Conservation (phyloP, 2,329 filamentous ascomycete genomes). For the Pseudocercospora musae region DNA sequence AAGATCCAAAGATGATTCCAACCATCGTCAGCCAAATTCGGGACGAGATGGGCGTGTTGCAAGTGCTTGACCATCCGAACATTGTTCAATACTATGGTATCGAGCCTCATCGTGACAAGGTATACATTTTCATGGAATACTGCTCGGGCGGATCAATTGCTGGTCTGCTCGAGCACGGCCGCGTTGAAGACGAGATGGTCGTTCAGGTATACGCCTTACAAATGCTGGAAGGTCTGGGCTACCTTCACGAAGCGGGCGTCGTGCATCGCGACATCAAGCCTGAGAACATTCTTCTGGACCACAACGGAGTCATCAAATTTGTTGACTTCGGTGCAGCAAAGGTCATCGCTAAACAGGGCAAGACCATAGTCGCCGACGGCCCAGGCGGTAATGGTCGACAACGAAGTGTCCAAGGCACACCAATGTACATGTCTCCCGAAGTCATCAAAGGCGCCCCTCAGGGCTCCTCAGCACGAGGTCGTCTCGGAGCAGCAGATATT, state of each 20-base stretch:
- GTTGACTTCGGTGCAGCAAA: conserved; percentile 98
- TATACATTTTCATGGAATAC: conserved; percentile 99
- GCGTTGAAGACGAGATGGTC: conserved; percentile 96
- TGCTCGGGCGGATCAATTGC: conserved; percentile 93
- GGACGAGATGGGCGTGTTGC: conserved; percentile 94
- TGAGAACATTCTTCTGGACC: conserved; percentile 92
- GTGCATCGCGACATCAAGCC: conserved; percentile 97
- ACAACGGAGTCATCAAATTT: conserved; percentile 98
- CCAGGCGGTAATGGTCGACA: conserved; percentile 36
- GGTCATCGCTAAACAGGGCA: conserved; percentile 89
- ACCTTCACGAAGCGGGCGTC: conserved; percentile 87
- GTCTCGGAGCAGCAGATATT: conserved; percentile 84
- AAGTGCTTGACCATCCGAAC: conserved; percentile 94
- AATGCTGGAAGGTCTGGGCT: conserved; percentile 87
- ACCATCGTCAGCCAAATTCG: conserved; percentile 90
- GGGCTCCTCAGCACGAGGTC: conserved; percentile 67
- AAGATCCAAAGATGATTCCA: conserved; percentile 93
- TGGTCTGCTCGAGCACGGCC: conserved; percentile 84
- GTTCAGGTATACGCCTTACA: conserved; percentile 96
- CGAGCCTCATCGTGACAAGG: conserved; percentile 95
- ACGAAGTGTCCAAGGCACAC: conserved; percentile 94
- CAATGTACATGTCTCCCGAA: conserved; percentile 99
- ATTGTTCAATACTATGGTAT: conserved; percentile 98
- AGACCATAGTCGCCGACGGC: conserved; percentile 66
- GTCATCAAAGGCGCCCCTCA: conserved; percentile 74